A percentile compares a stretch with the other conserved stretches of the same genome.
Conservation (phyloP, 495 filamentous ascomycete species). For the Emericellopsis terricola region DNA sequence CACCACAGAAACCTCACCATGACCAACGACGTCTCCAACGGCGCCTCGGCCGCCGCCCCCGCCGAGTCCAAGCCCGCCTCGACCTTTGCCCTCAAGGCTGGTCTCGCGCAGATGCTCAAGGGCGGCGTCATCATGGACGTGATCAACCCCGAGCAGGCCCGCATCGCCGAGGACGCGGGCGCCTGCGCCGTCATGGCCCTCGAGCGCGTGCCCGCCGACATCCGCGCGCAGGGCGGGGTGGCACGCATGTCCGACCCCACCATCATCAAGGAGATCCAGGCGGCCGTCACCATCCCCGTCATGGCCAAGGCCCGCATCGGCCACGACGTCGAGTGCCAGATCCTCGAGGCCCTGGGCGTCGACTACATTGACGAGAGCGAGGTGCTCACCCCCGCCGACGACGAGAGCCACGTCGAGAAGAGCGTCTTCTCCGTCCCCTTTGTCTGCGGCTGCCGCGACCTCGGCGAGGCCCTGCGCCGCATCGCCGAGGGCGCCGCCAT, state of each 20-base stretch:
- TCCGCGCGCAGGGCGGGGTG: slow-evolving; percentile 80
- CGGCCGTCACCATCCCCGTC: slow-evolving; percentile 91
- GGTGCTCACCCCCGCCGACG: slow-evolving; percentile 89
- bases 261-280: slow-evolving; percentile 96
- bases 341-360: slow-evolving; percentile 83
- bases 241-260: slow-evolving; percentile 91
- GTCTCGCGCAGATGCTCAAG: slow-evolving; percentile 92
- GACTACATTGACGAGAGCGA: slow-evolving; percentile 98
- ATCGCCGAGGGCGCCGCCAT: slow-evolving; percentile 93
- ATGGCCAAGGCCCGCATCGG: slow-evolving; percentile 99
- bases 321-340: slow-evolving; percentile 96
- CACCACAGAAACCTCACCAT: too few relatives aligned
- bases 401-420: slow-evolving; percentile 84
- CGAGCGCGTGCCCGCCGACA: slow-evolving; percentile 94
- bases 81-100: slow-evolving; percentile 69
- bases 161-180: slow-evolving; percentile 93
- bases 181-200: slow-evolving; percentile 96
- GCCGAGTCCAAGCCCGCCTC: slow-evolving; percentile 11
- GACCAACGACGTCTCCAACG: slow-evolving; percentile 5
- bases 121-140: slow-evolving; percentile 99
- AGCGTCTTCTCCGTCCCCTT: slow-evolving; percentile 69
- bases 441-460: slow-evolving; percentile 90
- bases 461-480: slow-evolving; percentile 82
- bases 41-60: slow-evolving; percentile 6
- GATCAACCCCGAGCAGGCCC: slow-evolving; percentile 82